Conservation (phyloP, 352 stramenopile genomes). For the Pythium grandisporangium region DNA sequence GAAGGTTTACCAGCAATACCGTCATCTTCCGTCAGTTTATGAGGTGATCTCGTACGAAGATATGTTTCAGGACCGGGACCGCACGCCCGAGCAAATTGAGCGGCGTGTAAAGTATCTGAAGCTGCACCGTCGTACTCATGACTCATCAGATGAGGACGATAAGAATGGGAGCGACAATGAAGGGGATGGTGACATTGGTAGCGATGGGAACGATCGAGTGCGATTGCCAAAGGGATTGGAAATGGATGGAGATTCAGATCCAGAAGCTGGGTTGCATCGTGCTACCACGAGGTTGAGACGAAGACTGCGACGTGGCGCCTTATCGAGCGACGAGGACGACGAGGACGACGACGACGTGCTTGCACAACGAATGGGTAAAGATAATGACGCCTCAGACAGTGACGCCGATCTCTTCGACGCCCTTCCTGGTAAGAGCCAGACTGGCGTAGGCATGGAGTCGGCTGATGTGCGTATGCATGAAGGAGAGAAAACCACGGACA, state of each 20-base stretch:
- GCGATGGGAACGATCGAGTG: slow-evolving; percentile 7
- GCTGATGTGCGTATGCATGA: too few species aligned
- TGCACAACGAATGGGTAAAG: slow-evolving; percentile 1
- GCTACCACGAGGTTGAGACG: neutral
- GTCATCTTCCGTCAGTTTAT: slow-evolving; percentile 75
- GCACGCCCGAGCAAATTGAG: slow-evolving; percentile 78
- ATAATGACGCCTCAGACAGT: slow-evolving; percentile 9
- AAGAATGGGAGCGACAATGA: slow-evolving; percentile 7
- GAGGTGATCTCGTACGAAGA: slow-evolving; percentile 87
- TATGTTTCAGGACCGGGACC: slow-evolving; percentile 84
- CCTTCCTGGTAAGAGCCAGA: neutral
- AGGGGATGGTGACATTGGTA: slow-evolving; percentile 6
- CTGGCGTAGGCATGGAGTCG: too few species aligned
- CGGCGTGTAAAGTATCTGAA: slow-evolving; percentile 78
- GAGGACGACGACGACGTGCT: neutral
- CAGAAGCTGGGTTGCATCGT: neutral
- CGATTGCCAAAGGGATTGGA: slow-evolving; percentile 7
- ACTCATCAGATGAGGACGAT: slow-evolving; percentile 49
- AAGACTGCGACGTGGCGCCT: slow-evolving; percentile 1
- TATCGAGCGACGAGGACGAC: neutral
- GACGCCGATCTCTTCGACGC: slow-evolving; percentile 6
- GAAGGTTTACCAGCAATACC: slow-evolving; percentile 72
- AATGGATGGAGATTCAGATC: slow-evolving; percentile 9
- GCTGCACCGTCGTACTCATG: slow-evolving; percentile 59
- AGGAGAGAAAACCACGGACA: too few species aligned